phyloP scores from a whole-genome alignment of 495 filamentous ascomycete species.

The Lindgomyces ingoldianus region DNA sequence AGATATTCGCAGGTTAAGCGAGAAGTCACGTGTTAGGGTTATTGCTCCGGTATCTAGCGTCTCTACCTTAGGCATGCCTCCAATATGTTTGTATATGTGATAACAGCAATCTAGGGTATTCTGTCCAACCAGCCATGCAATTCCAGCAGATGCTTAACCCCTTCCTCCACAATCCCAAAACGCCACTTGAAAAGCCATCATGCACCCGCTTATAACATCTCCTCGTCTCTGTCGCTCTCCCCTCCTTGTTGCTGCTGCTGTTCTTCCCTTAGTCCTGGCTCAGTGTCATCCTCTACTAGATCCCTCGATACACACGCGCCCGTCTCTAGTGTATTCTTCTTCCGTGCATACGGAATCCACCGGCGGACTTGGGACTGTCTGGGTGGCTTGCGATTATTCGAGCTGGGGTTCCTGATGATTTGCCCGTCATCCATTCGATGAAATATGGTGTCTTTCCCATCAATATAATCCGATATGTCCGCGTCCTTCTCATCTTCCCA shows the following conservation, averaged over 20 bases:
- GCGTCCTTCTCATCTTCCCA: slow-evolving; percentile 41
- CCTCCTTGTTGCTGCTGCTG: not conserved
- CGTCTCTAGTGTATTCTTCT: slow-evolving; percentile 9
- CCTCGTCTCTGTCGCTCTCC: slow-evolving; percentile 19
- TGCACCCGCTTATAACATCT: slow-evolving; percentile 20
- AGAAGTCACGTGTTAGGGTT: not conserved
- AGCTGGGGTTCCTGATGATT: slow-evolving; percentile 34
- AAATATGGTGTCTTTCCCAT: slow-evolving; percentile 35
- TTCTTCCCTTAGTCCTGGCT: not conserved
- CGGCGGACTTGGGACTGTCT: slow-evolving; percentile 15
- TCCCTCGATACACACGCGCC: slow-evolving; percentile 12
- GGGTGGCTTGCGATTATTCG: slow-evolving; percentile 27
- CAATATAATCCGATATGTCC: slow-evolving; percentile 36
- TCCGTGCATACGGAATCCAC: slow-evolving; percentile 32
- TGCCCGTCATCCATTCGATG: slow-evolving; percentile 36
- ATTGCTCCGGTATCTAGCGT: not conserved
- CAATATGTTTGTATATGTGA: too few species aligned
- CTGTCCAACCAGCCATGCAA: not conserved
- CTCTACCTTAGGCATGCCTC: too few species aligned
- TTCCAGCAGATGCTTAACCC: not conserved
- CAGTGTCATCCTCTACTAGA: slow-evolving; percentile 1
- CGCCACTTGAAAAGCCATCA: not conserved
- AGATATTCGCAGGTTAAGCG: slow-evolving; percentile 7
- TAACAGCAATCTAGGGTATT: not conserved
- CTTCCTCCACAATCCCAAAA: not conserved